Evolutionary conservation across 495 filamentous ascomycete genomes (phyloP).

Genomic region (Astrothelium macrocarpum): DNA sequence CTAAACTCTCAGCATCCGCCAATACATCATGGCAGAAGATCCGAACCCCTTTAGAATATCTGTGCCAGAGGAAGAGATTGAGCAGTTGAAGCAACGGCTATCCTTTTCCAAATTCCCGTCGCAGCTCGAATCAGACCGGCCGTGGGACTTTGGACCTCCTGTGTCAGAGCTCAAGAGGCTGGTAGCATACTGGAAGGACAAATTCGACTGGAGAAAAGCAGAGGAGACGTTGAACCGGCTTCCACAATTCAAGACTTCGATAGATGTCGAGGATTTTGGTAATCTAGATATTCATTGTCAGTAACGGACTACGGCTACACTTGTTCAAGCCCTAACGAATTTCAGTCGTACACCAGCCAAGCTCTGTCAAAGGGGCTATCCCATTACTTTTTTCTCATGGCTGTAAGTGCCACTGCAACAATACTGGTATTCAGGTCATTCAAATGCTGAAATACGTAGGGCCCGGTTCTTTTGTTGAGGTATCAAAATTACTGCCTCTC

Average conservation of each 20-base stretch:
- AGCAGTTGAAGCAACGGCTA: conserved; percentile 34
- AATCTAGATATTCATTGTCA: conserved; percentile 35
- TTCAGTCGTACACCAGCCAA: conserved; percentile 35
- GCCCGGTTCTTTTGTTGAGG: conserved; percentile 15
- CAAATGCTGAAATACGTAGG: background rate
- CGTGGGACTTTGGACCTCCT: conserved; percentile 32
- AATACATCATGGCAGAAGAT: background rate
- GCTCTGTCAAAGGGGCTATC: conserved; percentile 28
- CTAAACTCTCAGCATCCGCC: background rate
- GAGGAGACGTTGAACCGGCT: conserved; percentile 38
- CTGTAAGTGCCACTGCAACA: conserved; percentile 22
- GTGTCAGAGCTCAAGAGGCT: conserved; percentile 40
- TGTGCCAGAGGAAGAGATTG: conserved; percentile 30
- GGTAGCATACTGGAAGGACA: conserved; percentile 36
- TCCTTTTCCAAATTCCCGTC: conserved; percentile 30
- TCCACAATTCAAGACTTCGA: conserved; percentile 32
- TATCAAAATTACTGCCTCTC: conserved; percentile 12
- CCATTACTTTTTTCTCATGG: conserved; percentile 41
- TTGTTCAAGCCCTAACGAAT: background rate
- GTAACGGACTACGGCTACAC: background rate
- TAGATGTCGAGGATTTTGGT: conserved; percentile 34
- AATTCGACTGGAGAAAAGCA: conserved; percentile 42
- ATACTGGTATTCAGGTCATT: background rate
- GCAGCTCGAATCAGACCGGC: background rate
- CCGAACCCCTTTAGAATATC: conserved; percentile 28